These are phyloP conservation scores for Didymella segeticola DNA, from an alignment of 2,329 filamentous ascomycete species.

Conservation along the genomic window DNA sequence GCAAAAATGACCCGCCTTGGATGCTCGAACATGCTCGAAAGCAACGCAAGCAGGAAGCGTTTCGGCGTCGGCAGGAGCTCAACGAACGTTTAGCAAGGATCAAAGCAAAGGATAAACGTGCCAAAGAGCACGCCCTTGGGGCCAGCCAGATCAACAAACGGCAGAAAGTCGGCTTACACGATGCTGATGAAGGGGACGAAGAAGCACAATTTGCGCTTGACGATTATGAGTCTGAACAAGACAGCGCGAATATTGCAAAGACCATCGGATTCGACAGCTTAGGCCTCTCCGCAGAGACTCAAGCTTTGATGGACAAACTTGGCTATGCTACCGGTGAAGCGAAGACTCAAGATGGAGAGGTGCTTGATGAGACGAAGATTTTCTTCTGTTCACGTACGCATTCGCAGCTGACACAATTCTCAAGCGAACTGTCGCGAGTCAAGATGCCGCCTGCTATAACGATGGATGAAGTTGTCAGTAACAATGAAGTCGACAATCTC, in stretches of 20 bases:
- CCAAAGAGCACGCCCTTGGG: constrained; percentile 58
- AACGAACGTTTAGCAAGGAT: constrained; percentile 73
- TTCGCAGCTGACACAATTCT: constrained; percentile 88
- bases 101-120: constrained; percentile 66
- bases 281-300: constrained; percentile 75
- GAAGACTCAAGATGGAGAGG: constrained; percentile 56
- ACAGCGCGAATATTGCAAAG: constrained; percentile 43
- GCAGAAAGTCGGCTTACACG: constrained; percentile 28
- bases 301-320: constrained; percentile 71
- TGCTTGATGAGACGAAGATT: constrained; percentile 76
- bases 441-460: constrained; percentile 73
- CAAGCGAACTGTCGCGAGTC: constrained; percentile 81
- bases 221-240: constrained; percentile 72
- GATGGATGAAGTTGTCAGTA: constrained; percentile 24
- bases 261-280: constrained; percentile 37
- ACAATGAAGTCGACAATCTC: constrained; percentile 34
- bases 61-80: constrained; percentile 72
- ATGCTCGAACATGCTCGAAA: constrained; percentile 77
- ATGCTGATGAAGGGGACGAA: constrained; percentile 38
- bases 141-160: constrained; percentile 58
- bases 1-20: constrained; percentile 81
- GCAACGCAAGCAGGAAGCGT: constrained; percentile 71
- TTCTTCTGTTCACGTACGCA: constrained; percentile 94
- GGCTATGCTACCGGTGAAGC: constrained; percentile 43
- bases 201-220: constrained; percentile 78